phyloP scores from a whole-genome alignment of 1,139 yeast genomes.

The Zygosaccharomyces pseudobailii region DNA sequence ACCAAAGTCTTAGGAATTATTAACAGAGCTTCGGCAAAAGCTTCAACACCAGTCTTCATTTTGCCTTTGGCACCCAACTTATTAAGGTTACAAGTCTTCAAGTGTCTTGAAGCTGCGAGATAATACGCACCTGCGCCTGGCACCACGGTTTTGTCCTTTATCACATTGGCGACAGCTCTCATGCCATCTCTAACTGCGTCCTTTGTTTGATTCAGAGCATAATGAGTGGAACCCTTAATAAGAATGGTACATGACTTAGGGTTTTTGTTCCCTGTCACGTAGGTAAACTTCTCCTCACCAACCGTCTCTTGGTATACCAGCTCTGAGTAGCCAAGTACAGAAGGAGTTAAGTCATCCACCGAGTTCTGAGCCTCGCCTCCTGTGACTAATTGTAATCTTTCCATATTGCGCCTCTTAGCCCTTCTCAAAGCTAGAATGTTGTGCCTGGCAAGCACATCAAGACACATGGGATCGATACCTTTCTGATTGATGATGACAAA shows the following conservation, averaged over 20 bases:
- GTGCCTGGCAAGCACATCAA: slow-evolving; percentile 89
- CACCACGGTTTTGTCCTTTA: slow-evolving; percentile 76
- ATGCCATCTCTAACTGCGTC: slow-evolving; percentile 97
- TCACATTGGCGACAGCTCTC: slow-evolving; percentile 87
- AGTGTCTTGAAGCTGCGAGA: slow-evolving; percentile 71
- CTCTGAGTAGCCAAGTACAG: slow-evolving; percentile 86
- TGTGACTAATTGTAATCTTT: slow-evolving; percentile 89
- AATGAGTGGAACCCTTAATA: slow-evolving; percentile 89
- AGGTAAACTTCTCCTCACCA: slow-evolving; percentile 97
- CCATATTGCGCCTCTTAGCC: slow-evolving; percentile 99
- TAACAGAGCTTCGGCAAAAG: slow-evolving; percentile 87
- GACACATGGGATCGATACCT: slow-evolving; percentile 98
- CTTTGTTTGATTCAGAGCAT: slow-evolving; percentile 84
- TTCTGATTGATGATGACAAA: slow-evolving; percentile 97
- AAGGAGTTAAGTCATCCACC: slow-evolving; percentile 87
- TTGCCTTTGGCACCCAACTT: slow-evolving; percentile 71
- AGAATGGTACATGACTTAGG: slow-evolving; percentile 90
- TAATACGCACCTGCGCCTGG: slow-evolving; percentile 99
- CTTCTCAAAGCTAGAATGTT: slow-evolving; percentile 92
- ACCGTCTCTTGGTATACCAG: slow-evolving; percentile 85
- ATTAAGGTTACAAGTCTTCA: slow-evolving; percentile 45
- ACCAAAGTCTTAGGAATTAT: slow-evolving; percentile 91
- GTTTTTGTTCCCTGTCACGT: slow-evolving; percentile 84
- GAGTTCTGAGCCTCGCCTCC: slow-evolving; percentile 99
- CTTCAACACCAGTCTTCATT: slow-evolving; percentile 83